Percentiles rank a stretch among this genome's conserved stretches.
Conservation (phyloP, 352 stramenopile species). For the Pythium scleroteichum region DNA sequence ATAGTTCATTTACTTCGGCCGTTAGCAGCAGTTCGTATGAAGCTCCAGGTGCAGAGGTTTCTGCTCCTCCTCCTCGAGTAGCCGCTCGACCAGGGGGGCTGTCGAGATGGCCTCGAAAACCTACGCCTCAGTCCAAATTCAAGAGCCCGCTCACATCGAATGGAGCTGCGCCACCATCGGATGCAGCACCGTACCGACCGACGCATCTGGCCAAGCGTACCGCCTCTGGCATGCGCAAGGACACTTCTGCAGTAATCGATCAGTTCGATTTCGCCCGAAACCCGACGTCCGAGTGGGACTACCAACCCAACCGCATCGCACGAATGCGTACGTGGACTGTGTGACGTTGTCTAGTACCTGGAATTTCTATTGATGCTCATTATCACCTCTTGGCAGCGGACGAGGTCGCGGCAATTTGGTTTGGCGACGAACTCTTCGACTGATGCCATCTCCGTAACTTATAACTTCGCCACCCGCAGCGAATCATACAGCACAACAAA, state of each 20-base stretch:
- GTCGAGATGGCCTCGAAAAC: constrained; percentile 16
- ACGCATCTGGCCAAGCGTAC: constrained; percentile 18
- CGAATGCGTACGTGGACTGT: constrained; percentile 45
- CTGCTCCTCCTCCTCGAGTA: constrained; percentile 18
- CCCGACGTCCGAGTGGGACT: constrained; percentile 66
- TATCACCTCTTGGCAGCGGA: constrained; percentile 32
- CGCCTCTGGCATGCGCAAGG: constrained; percentile 17
- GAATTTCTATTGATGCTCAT: too few species aligned
- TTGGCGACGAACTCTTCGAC: constrained; percentile 38
- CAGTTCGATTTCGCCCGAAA: constrained; percentile 56
- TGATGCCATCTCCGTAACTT: constrained; percentile 9
- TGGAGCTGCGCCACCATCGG: neutral
- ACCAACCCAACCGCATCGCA: constrained; percentile 40
- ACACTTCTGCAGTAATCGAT: neutral
- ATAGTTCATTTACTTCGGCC: neutral
- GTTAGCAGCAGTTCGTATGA: neutral
- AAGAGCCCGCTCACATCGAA: constrained; percentile 19
- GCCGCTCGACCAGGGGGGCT: constrained; percentile 11
- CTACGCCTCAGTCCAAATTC: constrained; percentile 21
- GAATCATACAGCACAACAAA: neutral
- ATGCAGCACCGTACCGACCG: constrained; percentile 5
- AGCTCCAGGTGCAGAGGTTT: neutral
- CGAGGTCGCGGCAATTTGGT: constrained; percentile 47
- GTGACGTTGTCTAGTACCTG: neutral
- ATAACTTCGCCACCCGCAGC: neutral